Conservation (phyloP, 2,329 filamentous ascomycete species). For the Tolypocladium inflatum region DNA sequence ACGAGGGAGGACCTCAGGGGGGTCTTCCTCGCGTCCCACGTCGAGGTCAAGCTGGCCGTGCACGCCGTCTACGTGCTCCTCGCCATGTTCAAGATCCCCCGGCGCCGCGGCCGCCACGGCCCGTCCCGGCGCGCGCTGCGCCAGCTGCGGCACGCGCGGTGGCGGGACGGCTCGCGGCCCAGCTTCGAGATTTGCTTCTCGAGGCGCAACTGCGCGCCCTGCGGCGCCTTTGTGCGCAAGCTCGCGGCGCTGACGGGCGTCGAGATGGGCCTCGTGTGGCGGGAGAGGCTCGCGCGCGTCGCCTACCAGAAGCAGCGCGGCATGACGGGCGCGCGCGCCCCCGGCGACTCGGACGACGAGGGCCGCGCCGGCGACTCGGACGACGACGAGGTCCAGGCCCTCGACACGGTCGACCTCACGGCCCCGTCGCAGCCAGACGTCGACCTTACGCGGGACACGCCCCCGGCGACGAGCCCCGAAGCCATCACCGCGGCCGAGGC, state of each 20-base stretch:
- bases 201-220: slow-evolving; percentile 19
- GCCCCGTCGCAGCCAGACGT: neutral
- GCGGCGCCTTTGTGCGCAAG: slow-evolving; percentile 13
- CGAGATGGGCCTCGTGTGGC: slow-evolving; percentile 15
- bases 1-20: slow-evolving; percentile 8
- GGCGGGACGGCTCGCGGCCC: slow-evolving; percentile 16
- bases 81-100: slow-evolving; percentile 12
- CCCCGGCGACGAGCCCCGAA: neutral
- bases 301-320: slow-evolving; percentile 10
- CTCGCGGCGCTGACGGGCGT: slow-evolving; percentile 19
- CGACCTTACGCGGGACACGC: neutral
- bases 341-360: neutral
- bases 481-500: too few relatives aligned
- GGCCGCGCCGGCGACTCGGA: neutral
- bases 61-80: slow-evolving; percentile 21
- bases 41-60: slow-evolving; percentile 29
- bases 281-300: slow-evolving; percentile 15
- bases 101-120: slow-evolving; percentile 11
- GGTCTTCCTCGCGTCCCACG: slow-evolving; percentile 23
- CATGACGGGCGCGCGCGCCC: too few relatives aligned
- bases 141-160: slow-evolving; percentile 11
- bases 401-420: neutral
- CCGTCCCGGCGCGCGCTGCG: too few relatives aligned
- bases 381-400: neutral
- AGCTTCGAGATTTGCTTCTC: slow-evolving; percentile 25